phyloP scores from a whole-genome alignment of 495 filamentous ascomycete genomes.

The Hyaloscypha bicolor region DNA sequence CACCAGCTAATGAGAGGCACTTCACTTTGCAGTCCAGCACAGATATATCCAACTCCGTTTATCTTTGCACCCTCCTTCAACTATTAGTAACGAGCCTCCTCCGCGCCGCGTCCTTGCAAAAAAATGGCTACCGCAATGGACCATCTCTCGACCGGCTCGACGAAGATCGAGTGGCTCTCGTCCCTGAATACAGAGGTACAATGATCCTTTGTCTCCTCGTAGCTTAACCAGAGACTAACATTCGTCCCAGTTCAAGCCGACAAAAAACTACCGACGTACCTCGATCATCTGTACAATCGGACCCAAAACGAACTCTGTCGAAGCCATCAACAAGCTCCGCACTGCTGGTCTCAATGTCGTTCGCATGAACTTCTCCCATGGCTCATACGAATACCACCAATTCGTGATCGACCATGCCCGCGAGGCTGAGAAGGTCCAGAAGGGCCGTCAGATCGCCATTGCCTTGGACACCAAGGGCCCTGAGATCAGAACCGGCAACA shows the following conservation, averaged over 20 bases:
- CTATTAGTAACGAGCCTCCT: background rate
- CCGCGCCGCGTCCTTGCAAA: constrained; percentile 20
- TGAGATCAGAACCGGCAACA: constrained; percentile 97
- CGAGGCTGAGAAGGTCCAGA: constrained; percentile 71
- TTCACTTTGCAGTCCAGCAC: background rate
- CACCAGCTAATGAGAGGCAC: background rate
- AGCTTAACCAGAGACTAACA: background rate
- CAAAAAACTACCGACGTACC: constrained; percentile 88
- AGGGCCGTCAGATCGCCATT: constrained; percentile 90
- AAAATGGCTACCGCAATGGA: constrained; percentile 72
- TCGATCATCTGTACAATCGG: constrained; percentile 99
- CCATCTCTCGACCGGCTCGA: constrained; percentile 73
- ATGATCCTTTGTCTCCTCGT: too few relatives aligned
- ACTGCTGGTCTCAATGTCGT: constrained; percentile 92
- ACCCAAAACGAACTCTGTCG: constrained; percentile 97
- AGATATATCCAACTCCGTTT: background rate
- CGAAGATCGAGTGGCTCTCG: constrained; percentile 91
- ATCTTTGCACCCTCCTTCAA: background rate
- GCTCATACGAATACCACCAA: constrained; percentile 94
- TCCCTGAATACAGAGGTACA: constrained; percentile 49
- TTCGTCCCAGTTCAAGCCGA: constrained; percentile 63
- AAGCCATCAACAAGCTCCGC: constrained; percentile 93
- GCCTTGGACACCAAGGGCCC: constrained; percentile 98
- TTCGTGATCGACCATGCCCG: constrained; percentile 95
- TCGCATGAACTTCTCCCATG: constrained; percentile 99